Percentiles rank a stretch among this genome's conserved stretches.
These are phyloP conservation scores for Piloderma croceum DNA, from an alignment of 768 basidiomycete genomes.

Conservation along the genomic window DNA sequence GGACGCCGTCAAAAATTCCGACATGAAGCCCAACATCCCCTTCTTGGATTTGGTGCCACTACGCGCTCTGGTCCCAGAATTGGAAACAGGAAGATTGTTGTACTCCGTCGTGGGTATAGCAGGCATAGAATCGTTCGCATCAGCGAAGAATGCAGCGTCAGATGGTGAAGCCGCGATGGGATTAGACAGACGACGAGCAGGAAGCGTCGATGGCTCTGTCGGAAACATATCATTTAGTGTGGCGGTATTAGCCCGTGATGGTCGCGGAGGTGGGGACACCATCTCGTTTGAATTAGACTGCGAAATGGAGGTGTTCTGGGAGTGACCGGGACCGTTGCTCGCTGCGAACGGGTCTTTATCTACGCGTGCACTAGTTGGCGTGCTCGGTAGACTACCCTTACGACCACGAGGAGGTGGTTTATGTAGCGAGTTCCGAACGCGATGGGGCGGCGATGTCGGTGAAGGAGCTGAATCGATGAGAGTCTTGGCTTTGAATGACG, in stretches of 20 bases:
- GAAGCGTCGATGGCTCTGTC: constrained; percentile 31
- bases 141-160: constrained; percentile 26
- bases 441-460: constrained; percentile 23
- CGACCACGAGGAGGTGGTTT: constrained; percentile 50
- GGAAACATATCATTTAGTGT: constrained; percentile 72
- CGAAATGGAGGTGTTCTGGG: constrained; percentile 28
- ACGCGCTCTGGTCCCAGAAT: constrained; percentile 32
- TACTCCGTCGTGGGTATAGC: constrained; percentile 7
- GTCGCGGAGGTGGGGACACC: constrained; percentile 64
- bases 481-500: constrained; percentile 23
- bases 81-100: constrained; percentile 3
- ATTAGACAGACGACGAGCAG: constrained; percentile 52
- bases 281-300: constrained; percentile 28
- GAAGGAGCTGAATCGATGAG: constrained; percentile 25
- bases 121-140: constrained; percentile 24
- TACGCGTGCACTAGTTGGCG: constrained; percentile 29
- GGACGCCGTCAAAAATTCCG: constrained; percentile 69
- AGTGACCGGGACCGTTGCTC: constrained; percentile 26
- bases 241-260: constrained; percentile 80
- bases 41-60: constrained; percentile 50
- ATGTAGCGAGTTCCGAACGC: constrained; percentile 53
- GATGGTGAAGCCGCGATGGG: constrained; percentile 24
- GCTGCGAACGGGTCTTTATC: constrained; percentile 59
- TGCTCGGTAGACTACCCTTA: constrained; percentile 46
- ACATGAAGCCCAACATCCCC: constrained; percentile 58